Evolutionary conservation across 225 moss, liverwort and hornwort species (phyloP), one percentile per base, ranked within the genome.

Genomic region (Pseudisothecium myosuroides): DNA sequence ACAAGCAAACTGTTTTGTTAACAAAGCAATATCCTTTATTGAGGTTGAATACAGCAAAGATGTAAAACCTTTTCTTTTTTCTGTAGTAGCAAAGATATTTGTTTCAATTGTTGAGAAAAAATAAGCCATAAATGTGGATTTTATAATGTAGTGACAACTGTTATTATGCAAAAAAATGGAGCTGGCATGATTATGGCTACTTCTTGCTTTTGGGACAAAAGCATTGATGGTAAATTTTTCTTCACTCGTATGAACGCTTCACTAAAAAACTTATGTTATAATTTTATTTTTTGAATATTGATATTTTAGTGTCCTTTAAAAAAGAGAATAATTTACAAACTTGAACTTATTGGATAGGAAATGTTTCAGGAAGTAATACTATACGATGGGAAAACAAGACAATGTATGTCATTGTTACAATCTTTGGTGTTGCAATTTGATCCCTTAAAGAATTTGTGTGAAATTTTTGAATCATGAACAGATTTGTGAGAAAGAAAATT

Each of bases 121-220:
- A 41, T 29, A 28, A 59, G 19, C 5, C 5, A 49, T 11, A 14
- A 34, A 2, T 20, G 7, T 66, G 2, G 23, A 77, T 63, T 88
- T 55, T 84, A 28, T 71, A 43, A 77, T 85, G 39, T 1, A 97
- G 98, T 97, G 59, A 97, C 97, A 6, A 96, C 94, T 83, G 80
- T 97, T 62, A 95, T 97, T 34, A 98, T 97, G 98, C 98, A 96
- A 90, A 98, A 98, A 90, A 98, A 96, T 67, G 96, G 96, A 76
- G 95, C 96, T 22, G 97, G 98, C 45, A 96, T 98, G 96, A 92
- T 96, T 7, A 96, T 93, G 63, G 95, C 96, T 43, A 96, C 95
- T 43, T 97, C 96, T 49, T 95, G 94, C 82, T 97, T 90, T 89
- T 98, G 98, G 97, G 95, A 96, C 88, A 93, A 92, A 87, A 91